Evolutionary conservation across 768 basidiomycete species (phyloP).

Genomic region (Boletus reticuloceps): DNA sequence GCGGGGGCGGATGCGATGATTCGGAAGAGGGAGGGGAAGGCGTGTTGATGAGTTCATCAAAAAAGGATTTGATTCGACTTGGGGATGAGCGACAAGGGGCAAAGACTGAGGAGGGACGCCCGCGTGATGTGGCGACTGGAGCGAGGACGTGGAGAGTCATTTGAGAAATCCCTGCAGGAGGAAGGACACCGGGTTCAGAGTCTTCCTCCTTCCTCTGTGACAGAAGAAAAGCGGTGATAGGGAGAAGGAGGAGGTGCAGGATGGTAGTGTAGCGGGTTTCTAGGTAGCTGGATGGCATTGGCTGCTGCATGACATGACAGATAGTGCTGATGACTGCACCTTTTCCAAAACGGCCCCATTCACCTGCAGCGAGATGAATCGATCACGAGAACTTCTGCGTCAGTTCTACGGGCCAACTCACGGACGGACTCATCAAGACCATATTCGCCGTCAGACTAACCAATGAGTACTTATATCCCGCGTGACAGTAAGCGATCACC

Average conservation of each 20-base stretch:
- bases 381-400: slow-evolving; percentile 79
- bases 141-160: slow-evolving; percentile 48
- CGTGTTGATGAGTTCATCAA: slow-evolving; percentile 75
- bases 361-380: slow-evolving; percentile 88
- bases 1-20: slow-evolving; percentile 48
- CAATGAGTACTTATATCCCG: too few relatives aligned
- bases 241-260: slow-evolving; percentile 30
- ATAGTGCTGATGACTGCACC: slow-evolving; percentile 38
- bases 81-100: slow-evolving; percentile 45
- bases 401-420: slow-evolving; percentile 69
- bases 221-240: slow-evolving; percentile 22
- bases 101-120: slow-evolving; percentile 31
- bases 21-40: slow-evolving; percentile 33
- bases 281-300: slow-evolving; percentile 59
- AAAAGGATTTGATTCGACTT: slow-evolving; percentile 65
- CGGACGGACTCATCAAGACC: slow-evolving; percentile 76
- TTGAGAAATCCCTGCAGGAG: slow-evolving; percentile 34
- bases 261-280: slow-evolving; percentile 75
- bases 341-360: slow-evolving; percentile 82
- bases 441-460: slow-evolving; percentile 78
- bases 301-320: slow-evolving; percentile 49
- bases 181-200: slow-evolving; percentile 45
- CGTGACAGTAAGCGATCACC: too few relatives aligned
- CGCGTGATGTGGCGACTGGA: slow-evolving; percentile 33
- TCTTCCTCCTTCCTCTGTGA: slow-evolving; percentile 46